phyloP scores from a whole-genome alignment of 1,284 basidiomycete genomes.

The Leccinum solheimii region DNA sequence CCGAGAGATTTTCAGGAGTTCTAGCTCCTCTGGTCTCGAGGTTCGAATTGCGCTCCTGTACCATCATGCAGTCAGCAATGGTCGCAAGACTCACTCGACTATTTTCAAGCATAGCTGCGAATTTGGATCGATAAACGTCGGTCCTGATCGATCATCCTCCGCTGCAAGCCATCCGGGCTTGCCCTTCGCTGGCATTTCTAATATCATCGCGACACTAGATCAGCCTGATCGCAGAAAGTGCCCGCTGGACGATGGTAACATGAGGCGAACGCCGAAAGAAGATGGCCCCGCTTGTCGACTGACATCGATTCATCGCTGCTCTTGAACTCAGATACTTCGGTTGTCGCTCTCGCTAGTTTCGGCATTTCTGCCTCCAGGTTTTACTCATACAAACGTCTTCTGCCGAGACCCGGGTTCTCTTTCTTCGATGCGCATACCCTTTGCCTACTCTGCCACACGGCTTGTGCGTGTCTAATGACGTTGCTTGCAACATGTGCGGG shows the following conservation, averaged over 20 bases:
- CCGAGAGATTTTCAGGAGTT: not conserved
- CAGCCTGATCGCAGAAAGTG: conserved; percentile 1
- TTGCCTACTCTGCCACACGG: conserved; percentile 19
- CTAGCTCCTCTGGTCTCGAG: not conserved
- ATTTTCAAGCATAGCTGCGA: not conserved
- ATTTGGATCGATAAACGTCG: conserved; percentile 2
- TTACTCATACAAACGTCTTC: not conserved
- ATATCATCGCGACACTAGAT: conserved; percentile 7
- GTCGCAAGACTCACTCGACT: conserved; percentile 12
- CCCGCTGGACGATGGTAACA: conserved; percentile 17
- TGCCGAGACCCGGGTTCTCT: not conserved
- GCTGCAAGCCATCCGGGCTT: not conserved
- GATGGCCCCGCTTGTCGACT: not conserved
- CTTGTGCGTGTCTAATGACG: conserved; percentile 28
- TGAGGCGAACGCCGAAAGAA: conserved; percentile 15
- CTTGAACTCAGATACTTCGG: not conserved
- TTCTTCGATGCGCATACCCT: conserved; percentile 6
- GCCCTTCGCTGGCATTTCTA: not conserved
- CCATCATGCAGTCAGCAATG: not conserved
- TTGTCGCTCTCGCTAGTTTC: not conserved
- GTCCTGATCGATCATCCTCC: conserved; percentile 1
- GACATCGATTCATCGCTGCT: not conserved
- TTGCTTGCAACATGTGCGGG: conserved; percentile 15
- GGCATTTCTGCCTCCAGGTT: not conserved
- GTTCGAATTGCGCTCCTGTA: not conserved